Conservation (phyloP, 2,329 filamentous ascomycete genomes). For the Pyricularia grisea region DNA sequence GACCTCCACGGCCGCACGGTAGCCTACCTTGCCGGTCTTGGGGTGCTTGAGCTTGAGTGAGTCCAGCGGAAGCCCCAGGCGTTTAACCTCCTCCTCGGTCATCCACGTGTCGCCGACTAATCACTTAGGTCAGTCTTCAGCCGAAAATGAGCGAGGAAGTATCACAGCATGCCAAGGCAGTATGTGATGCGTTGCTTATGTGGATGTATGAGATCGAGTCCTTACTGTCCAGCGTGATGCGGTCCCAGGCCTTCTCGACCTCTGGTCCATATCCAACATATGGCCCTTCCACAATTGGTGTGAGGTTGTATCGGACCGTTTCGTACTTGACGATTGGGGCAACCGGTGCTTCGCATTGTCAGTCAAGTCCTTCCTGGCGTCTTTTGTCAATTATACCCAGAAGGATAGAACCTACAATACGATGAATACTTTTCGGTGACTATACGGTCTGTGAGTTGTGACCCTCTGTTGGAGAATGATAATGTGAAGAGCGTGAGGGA, state of each 20-base stretch:
- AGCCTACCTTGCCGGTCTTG: constrained; percentile 45
- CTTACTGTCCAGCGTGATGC: constrained; percentile 35
- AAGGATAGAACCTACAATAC: constrained; percentile 18
- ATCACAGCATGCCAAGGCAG: background rate
- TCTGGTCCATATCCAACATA: constrained; percentile 47
- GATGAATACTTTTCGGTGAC: constrained; percentile 32
- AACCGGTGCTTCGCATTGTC: constrained; percentile 31
- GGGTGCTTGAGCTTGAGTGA: constrained; percentile 47
- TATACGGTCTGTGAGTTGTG: constrained; percentile 21
- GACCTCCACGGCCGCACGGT: constrained; percentile 36
- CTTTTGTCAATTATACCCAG: background rate
- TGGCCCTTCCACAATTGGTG: constrained; percentile 33
- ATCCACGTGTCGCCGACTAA: constrained; percentile 54
- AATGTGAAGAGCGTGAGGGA: constrained; percentile 30
- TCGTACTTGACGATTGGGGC: constrained; percentile 37
- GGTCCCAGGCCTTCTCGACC: constrained; percentile 49
- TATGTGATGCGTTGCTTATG: background rate
- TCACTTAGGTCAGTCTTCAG: background rate
- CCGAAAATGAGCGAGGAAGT: background rate
- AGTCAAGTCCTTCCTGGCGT: background rate
- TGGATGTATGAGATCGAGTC: constrained; percentile 1
- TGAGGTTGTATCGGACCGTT: constrained; percentile 37
- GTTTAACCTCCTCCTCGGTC: constrained; percentile 39
- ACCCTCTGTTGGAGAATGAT: constrained; percentile 26
- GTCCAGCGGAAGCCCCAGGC: constrained; percentile 40